Conservation (phyloP, 2,329 filamentous ascomycete genomes). For the Emmonsiellopsis sp. region DNA sequence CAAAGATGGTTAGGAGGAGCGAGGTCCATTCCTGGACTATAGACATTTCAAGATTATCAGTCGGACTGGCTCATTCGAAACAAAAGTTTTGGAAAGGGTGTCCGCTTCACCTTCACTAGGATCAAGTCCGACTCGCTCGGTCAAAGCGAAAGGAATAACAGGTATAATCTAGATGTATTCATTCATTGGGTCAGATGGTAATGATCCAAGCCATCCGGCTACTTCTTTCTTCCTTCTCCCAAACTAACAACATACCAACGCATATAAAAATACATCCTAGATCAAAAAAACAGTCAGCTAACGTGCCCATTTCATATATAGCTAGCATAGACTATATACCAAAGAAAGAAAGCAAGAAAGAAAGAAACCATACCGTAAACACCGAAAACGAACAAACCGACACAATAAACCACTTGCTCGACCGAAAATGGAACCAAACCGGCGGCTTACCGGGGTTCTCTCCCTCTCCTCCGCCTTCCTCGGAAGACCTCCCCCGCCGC, state of each 20-base stretch:
- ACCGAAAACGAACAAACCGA: slow-evolving; percentile 4
- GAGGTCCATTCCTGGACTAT: slow-evolving; percentile 60
- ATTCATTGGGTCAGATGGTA: background rate
- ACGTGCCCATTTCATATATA: background rate
- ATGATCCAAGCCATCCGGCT: too few species aligned
- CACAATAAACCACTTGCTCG: slow-evolving; percentile 4
- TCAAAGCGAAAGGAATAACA: slow-evolving; percentile 4
- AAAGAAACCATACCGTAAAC: slow-evolving; percentile 3
- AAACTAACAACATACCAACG: background rate
- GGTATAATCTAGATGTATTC: slow-evolving; percentile 1
- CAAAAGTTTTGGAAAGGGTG: background rate
- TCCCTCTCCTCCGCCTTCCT: background rate
- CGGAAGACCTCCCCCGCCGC: too few species aligned
- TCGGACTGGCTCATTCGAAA: slow-evolving; percentile 5
- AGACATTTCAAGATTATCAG: background rate
- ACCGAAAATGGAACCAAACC: background rate
- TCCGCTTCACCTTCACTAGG: background rate
- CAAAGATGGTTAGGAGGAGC: slow-evolving; percentile 63
- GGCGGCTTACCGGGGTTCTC: background rate
- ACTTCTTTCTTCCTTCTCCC: too few species aligned
- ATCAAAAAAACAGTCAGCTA: background rate
- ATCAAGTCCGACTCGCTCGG: slow-evolving; percentile 1
- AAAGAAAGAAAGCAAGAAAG: background rate
- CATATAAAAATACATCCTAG: slow-evolving; percentile 6
- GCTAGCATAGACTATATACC: too few species aligned